Evolutionary conservation across 345 rosid genomes (phyloP).

Genomic region (Microthlaspi erraticum): DNA sequence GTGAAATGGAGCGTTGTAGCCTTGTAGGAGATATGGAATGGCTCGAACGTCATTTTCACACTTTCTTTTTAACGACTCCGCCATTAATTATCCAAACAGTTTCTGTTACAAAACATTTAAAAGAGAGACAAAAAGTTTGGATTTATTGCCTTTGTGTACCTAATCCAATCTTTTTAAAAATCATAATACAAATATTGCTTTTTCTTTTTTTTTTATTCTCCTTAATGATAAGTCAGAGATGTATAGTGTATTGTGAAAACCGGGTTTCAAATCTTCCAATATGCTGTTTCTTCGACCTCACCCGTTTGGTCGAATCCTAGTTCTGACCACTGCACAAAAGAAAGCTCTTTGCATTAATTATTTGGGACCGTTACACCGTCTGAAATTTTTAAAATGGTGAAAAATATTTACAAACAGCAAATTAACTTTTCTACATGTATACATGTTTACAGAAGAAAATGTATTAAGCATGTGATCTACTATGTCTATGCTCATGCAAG

Average conservation of each 20-base stretch:
- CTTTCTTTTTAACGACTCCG: slow-evolving; percentile 31
- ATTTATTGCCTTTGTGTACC: slow-evolving; percentile 38
- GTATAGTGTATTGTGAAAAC: neutral
- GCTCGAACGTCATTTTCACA: slow-evolving; percentile 37
- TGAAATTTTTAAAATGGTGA: neutral
- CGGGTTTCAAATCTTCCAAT: slow-evolving; percentile 7
- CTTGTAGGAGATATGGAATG: slow-evolving; percentile 1
- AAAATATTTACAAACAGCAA: neutral
- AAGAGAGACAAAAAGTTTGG: slow-evolving; percentile 32
- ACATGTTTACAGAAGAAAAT: too few relatives aligned
- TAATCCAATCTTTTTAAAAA: slow-evolving; percentile 30
- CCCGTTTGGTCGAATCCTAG: slow-evolving; percentile 28
- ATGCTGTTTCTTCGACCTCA: slow-evolving; percentile 8
- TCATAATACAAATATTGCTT: neutral
- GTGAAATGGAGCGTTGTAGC: slow-evolving; percentile 3
- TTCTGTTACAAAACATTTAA: slow-evolving; percentile 26
- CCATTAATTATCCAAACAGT: slow-evolving; percentile 32
- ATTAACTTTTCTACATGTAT: too few relatives aligned
- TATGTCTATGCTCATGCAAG: too few relatives aligned
- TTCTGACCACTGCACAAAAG: slow-evolving; percentile 22
- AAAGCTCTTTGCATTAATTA: slow-evolving; percentile 28
- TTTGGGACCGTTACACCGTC: slow-evolving; percentile 25
- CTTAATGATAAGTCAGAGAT: slow-evolving; percentile 17
- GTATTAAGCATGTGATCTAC: too few relatives aligned
- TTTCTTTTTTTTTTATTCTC: neutral